Conservation (phyloP, 805 yeast genomes). For the Sungouiella thailandica region DNA sequence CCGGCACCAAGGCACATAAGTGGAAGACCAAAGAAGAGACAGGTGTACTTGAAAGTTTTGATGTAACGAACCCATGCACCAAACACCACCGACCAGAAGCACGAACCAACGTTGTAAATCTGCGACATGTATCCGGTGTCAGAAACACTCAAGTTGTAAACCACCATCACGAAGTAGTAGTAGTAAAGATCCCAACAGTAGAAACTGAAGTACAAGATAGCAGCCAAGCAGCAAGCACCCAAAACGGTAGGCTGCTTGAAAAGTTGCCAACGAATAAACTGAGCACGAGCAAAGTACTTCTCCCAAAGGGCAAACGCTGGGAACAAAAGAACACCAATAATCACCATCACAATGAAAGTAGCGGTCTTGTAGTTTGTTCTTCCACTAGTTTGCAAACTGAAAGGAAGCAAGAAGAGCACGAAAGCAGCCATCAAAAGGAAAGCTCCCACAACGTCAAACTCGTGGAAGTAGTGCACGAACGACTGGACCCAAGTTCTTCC, state of each 20-base stretch:
- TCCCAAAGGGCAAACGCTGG: slow-evolving; percentile 17
- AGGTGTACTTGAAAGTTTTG: slow-evolving; percentile 3
- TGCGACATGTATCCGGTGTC: slow-evolving; percentile 2
- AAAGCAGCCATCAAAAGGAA: slow-evolving; percentile 3
- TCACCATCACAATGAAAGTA: slow-evolving; percentile 3
- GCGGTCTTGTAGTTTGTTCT: slow-evolving; percentile 1
- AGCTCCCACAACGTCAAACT: slow-evolving; percentile 2
- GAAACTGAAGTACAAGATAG: slow-evolving; percentile 3
- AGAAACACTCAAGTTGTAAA: slow-evolving; percentile 2
- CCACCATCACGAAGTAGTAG: slow-evolving; percentile 1
- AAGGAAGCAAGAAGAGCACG: slow-evolving; percentile 3
- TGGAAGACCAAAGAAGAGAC: slow-evolving; percentile 4
- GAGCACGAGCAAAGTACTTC: slow-evolving; percentile 13
- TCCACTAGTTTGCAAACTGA: slow-evolving; percentile 1
- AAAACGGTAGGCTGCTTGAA: slow-evolving; percentile 19
- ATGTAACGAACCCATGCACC: slow-evolving; percentile 2
- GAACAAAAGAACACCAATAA: slow-evolving; percentile 1
- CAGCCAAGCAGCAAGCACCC: slow-evolving; percentile 16
- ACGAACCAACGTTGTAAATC: slow-evolving; percentile 3
- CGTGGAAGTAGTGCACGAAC: slow-evolving; percentile 2
- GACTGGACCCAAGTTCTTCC: slow-evolving; percentile 1
- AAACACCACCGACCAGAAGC: slow-evolving; percentile 2
- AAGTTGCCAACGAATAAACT: slow-evolving; percentile 20
- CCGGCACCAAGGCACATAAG: slow-evolving; percentile 4
- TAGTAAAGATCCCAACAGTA: slow-evolving; percentile 4